phyloP scores from a whole-genome alignment of 495 filamentous ascomycete genomes.

The Talaromyces ruber region DNA sequence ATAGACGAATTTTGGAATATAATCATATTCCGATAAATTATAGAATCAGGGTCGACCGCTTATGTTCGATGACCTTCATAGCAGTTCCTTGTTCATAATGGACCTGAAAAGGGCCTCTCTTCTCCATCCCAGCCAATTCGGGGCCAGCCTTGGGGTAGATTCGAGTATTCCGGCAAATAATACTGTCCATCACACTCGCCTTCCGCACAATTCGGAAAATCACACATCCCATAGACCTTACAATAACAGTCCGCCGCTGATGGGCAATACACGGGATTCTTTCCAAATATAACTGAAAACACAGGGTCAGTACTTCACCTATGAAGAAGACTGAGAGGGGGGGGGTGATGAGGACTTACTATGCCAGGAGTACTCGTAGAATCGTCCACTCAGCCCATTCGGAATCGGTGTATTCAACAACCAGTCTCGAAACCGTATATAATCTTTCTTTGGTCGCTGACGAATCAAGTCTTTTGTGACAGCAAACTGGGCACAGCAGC shows the following conservation, averaged over 20 bases:
- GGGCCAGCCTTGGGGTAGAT: conserved; percentile 2
- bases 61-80: neutral
- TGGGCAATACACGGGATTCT: conserved; percentile 21
- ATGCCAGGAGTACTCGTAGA: conserved; percentile 69
- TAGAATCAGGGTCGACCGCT: neutral
- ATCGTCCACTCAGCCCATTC: conserved; percentile 46
- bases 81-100: neutral
- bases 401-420: conserved; percentile 46
- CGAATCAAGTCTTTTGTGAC: conserved; percentile 43
- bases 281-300: conserved; percentile 19
- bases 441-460: conserved; percentile 36
- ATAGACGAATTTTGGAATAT: too few species aligned
- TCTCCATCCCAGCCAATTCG: conserved; percentile 5
- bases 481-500: conserved; percentile 66
- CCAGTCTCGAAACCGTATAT: conserved; percentile 48
- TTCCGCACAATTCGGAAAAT: neutral
- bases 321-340: neutral
- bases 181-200: neutral
- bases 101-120: neutral
- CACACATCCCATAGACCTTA: conserved; percentile 19
- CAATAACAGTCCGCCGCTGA: conserved; percentile 30
- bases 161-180: neutral
- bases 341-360: conserved; percentile 18
- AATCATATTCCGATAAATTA: too few species aligned
- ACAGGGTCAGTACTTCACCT: neutral